Conservation (phyloP, 495 filamentous ascomycete species). For the Saxispiralis lemnorum region DNA sequence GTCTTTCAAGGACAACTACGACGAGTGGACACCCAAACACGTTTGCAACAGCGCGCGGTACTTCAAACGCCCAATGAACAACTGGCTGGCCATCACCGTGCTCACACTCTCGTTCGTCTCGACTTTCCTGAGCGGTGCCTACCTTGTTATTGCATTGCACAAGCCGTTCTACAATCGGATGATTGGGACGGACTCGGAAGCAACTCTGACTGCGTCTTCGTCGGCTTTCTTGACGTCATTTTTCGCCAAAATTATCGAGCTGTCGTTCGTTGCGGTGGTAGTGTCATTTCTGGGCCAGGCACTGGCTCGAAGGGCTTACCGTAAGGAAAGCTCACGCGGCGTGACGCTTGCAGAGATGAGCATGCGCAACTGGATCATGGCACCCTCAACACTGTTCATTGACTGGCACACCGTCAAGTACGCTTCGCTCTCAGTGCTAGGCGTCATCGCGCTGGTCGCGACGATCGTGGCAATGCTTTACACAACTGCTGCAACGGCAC, state of each 20-base stretch:
- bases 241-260: slow-evolving; percentile 56
- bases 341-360: slow-evolving; percentile 52
- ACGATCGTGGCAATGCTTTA: slow-evolving; percentile 50
- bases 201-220: slow-evolving; percentile 31
- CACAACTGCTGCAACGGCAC: slow-evolving; percentile 52
- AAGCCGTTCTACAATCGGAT: slow-evolving; percentile 41
- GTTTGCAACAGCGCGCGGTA: slow-evolving; percentile 19
- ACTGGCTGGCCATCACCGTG: slow-evolving; percentile 41
- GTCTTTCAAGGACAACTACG: not conserved
- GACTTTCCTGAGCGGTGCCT: slow-evolving; percentile 46
- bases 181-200: slow-evolving; percentile 30
- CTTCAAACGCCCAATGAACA: slow-evolving; percentile 25
- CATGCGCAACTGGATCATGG: slow-evolving; percentile 37
- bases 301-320: slow-evolving; percentile 44
- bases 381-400: slow-evolving; percentile 48
- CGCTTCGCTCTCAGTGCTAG: slow-evolving; percentile 41
- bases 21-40: slow-evolving; percentile 15
- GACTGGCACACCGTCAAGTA: slow-evolving; percentile 44
- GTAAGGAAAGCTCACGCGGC: slow-evolving; percentile 32
- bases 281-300: slow-evolving; percentile 58
- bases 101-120: slow-evolving; percentile 47
- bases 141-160: slow-evolving; percentile 37
- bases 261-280: slow-evolving; percentile 60
- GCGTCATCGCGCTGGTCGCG: slow-evolving; percentile 37
- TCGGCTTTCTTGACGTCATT: slow-evolving; percentile 44